Evolutionary conservation across 2,329 filamentous ascomycete genomes (phyloP).

Genomic region (Coleophoma cylindrospora): DNA sequence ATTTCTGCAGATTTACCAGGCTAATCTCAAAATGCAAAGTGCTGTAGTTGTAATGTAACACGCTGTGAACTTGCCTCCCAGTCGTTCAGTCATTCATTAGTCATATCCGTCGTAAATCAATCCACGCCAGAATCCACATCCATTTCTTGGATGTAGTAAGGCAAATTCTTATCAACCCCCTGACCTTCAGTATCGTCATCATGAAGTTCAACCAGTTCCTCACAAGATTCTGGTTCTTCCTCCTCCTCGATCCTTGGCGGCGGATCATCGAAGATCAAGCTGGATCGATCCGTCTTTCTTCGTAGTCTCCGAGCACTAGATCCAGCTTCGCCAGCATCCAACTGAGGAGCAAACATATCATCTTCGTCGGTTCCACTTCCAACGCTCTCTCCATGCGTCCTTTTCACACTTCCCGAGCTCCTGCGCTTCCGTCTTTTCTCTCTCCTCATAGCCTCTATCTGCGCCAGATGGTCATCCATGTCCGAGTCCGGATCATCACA

Average conservation of each 20-base stretch:
- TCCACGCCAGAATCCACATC: conserved; percentile 21
- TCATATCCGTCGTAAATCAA: conserved; percentile 4
- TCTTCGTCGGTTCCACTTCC: conserved; percentile 28
- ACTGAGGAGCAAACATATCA: conserved; percentile 22
- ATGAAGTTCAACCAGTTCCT: conserved; percentile 21
- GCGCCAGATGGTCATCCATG: conserved; percentile 17
- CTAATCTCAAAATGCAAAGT: neutral
- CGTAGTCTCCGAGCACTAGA: conserved; percentile 25
- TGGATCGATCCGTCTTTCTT: conserved; percentile 23
- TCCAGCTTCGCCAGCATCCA: conserved; percentile 23
- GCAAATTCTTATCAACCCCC: conserved; percentile 14
- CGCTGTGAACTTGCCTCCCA: neutral
- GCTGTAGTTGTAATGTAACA: neutral
- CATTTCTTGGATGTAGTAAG: conserved; percentile 24
- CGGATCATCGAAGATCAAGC: conserved; percentile 27
- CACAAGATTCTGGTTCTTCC: conserved; percentile 26
- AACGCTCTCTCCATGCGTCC: conserved; percentile 25
- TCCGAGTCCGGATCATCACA: conserved; percentile 8
- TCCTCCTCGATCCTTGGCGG: conserved; percentile 26
- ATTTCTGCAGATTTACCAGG: too few relatives aligned
- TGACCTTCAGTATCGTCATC: conserved; percentile 12
- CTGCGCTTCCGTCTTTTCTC: conserved; percentile 23
- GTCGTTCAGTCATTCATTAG: conserved; percentile 2
- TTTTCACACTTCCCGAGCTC: conserved; percentile 23
- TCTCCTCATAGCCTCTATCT: conserved; percentile 14